A percentile compares a stretch with the other conserved stretches of the same genome.
phyloP scores from a whole-genome alignment of 495 filamentous ascomycete species.

The Lepraria neglecta region DNA sequence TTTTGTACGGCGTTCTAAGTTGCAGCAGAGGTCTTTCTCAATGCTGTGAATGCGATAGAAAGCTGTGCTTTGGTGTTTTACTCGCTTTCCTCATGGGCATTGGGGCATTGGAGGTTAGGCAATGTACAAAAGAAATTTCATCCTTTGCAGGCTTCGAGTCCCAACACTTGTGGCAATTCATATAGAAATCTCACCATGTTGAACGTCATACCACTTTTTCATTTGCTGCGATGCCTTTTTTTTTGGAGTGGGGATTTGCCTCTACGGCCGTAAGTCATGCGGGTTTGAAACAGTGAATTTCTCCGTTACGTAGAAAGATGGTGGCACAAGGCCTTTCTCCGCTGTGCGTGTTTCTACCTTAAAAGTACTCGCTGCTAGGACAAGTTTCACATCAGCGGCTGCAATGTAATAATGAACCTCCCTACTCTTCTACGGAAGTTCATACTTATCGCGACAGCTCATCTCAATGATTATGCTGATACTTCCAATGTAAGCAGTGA shows the following conservation, averaged over 20 bases:
- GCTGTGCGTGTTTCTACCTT: too few relatives aligned
- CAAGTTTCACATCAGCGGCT: neutral
- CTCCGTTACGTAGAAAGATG: too few relatives aligned
- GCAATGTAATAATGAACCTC: constrained; percentile 1
- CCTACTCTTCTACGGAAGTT: neutral
- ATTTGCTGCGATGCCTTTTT: neutral
- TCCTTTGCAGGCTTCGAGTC: neutral
- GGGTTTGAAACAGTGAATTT: too few relatives aligned
- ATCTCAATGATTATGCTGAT: neutral
- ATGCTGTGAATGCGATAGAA: neutral
- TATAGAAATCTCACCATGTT: neutral
- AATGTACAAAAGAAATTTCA: constrained; percentile 7
- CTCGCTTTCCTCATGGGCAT: neutral
- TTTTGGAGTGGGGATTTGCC: too few relatives aligned
- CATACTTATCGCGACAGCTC: neutral
- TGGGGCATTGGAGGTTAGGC: neutral
- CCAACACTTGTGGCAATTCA: neutral
- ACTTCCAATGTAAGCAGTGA: neutral
- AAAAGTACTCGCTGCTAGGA: neutral
- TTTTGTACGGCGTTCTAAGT: constrained; percentile 7
- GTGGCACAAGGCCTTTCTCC: too few relatives aligned
- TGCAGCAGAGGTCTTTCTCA: neutral
- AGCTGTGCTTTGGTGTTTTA: constrained; percentile 1
- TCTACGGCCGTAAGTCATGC: neutral
- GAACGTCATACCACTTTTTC: neutral